phyloP scores from a whole-genome alignment of 176 grass and related monocot genomes.

The Metroxylon sagu region DNA sequence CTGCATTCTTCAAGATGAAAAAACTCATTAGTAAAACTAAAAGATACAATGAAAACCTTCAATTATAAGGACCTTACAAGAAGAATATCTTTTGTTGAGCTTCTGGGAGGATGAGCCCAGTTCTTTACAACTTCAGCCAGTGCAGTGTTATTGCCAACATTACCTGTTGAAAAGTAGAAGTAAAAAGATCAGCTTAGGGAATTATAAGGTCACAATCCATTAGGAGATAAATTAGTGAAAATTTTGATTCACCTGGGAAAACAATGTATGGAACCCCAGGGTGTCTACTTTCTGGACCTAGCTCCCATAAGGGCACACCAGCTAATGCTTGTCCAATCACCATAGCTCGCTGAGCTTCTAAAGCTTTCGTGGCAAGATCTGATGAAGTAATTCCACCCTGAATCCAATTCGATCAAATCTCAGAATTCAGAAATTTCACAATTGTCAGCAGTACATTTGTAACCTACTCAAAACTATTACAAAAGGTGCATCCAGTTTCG shows the following conservation, averaged over 20 bases:
- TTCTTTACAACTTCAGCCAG: conserved; percentile 73
- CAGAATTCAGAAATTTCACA: neutral
- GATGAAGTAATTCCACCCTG: conserved; percentile 99
- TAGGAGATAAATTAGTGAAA: neutral
- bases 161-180: conserved; percentile 44
- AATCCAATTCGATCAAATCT: conserved; percentile 15
- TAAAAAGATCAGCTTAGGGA: neutral
- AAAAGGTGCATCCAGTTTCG: too few relatives aligned
- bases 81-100: conserved; percentile 71
- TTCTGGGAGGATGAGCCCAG: conserved; percentile 58
- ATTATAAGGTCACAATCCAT: too few relatives aligned
- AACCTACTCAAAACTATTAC: too few relatives aligned
- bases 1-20: conserved; percentile 55
- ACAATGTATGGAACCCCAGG: conserved; percentile 97
- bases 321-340: conserved; percentile 92
- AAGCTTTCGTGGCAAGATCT: conserved; percentile 94
- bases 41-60: conserved; percentile 14
- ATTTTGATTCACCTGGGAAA: conserved; percentile 68
- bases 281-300: conserved; percentile 93
- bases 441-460: too few relatives aligned
- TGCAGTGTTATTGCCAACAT: conserved; percentile 82
- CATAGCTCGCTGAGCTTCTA: conserved; percentile 71
- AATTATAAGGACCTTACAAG: conserved; percentile 47
- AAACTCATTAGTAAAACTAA: conserved; percentile 18
- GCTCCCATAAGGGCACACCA: conserved; percentile 89